Conservation (phyloP, 2,329 filamentous ascomycete species). For the Lecanicillium sp. region DNA sequence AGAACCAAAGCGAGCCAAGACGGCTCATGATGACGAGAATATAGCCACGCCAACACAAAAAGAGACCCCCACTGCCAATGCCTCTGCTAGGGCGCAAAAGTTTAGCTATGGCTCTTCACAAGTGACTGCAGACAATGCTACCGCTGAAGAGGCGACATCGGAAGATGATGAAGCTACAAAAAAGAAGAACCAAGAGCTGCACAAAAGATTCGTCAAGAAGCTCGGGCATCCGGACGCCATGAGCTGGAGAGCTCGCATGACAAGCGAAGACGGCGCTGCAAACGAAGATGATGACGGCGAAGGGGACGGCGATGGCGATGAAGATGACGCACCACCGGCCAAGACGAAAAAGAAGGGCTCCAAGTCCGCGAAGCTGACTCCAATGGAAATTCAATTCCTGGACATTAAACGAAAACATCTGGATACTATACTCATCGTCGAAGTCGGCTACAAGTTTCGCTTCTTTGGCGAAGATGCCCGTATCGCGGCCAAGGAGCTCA, state of each 20-base stretch:
- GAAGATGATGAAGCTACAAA: conserved; percentile 43
- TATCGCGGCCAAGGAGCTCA: conserved; percentile 78
- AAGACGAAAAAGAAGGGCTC: conserved; percentile 57
- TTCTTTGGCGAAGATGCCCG: conserved; percentile 96
- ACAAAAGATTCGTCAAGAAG: conserved; percentile 81
- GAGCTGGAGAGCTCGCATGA: conserved; percentile 51
- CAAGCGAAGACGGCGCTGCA: conserved; percentile 38
- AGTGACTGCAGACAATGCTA: conserved; percentile 25
- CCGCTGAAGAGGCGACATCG: conserved; percentile 28
- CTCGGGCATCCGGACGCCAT: conserved; percentile 80
- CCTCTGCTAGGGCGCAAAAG: conserved; percentile 4
- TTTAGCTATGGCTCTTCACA: conserved; percentile 22
- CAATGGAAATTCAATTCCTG: conserved; percentile 86
- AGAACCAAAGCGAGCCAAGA: conserved; percentile 36
- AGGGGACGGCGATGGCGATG: conserved; percentile 47
- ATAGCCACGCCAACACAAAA: conserved; percentile 25
- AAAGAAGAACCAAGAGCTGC: conserved; percentile 61
- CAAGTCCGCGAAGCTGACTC: conserved; percentile 75
- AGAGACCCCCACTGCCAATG: conserved; percentile 26
- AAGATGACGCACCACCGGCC: conserved; percentile 39
- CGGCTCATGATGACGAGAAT: conserved; percentile 21
- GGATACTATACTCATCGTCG: conserved; percentile 84
- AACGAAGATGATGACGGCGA: conserved; percentile 47
- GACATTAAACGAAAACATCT: conserved; percentile 88
- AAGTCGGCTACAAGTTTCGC: conserved; percentile 96